Evolutionary conservation across 2,329 filamentous ascomycete species (phyloP).

Genomic region (Cladosporium sp.): DNA sequence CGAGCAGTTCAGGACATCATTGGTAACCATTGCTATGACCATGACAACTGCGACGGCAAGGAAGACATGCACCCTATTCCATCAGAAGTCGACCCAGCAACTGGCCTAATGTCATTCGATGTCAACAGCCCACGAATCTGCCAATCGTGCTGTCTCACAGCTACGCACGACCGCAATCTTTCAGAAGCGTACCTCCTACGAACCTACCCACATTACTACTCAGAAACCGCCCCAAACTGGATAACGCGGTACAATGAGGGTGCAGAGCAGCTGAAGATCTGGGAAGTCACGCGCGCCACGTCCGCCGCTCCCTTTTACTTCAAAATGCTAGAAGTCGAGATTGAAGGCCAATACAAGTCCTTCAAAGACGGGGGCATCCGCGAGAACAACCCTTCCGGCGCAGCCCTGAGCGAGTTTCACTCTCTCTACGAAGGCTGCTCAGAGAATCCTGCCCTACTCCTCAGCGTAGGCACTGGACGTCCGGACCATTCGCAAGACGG

Average conservation of each 20-base stretch:
- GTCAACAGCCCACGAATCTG: conserved; percentile 37
- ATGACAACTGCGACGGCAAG: conserved; percentile 44
- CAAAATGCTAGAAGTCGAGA: conserved; percentile 48
- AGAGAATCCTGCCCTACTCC: conserved; percentile 44
- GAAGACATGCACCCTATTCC: conserved; percentile 49
- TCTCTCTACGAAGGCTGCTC: conserved; percentile 46
- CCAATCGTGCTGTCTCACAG: conserved; percentile 49
- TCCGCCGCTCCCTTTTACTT: conserved; percentile 56
- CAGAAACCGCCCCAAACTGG: conserved; percentile 43
- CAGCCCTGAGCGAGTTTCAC: conserved; percentile 50
- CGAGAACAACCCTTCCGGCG: conserved; percentile 52
- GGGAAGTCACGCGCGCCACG: conserved; percentile 54
- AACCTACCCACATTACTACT: conserved; percentile 50
- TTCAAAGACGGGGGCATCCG: conserved; percentile 55
- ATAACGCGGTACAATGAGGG: conserved; percentile 51
- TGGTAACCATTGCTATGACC: conserved; percentile 45
- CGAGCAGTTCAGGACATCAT: conserved; percentile 50
- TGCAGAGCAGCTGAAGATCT: conserved; percentile 49
- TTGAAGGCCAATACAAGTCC: conserved; percentile 41
- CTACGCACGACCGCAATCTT: conserved; percentile 49
- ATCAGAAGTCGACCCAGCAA: conserved; percentile 9
- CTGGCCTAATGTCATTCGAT: conserved; percentile 13
- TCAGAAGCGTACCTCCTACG: conserved; percentile 51
- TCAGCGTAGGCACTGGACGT: conserved; percentile 50
- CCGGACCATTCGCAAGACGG: conserved; percentile 47